Base-by-base conservation (phyloP, 192 early-diverging fungal genomes). In the Umbelopsis sp. region DNA sequence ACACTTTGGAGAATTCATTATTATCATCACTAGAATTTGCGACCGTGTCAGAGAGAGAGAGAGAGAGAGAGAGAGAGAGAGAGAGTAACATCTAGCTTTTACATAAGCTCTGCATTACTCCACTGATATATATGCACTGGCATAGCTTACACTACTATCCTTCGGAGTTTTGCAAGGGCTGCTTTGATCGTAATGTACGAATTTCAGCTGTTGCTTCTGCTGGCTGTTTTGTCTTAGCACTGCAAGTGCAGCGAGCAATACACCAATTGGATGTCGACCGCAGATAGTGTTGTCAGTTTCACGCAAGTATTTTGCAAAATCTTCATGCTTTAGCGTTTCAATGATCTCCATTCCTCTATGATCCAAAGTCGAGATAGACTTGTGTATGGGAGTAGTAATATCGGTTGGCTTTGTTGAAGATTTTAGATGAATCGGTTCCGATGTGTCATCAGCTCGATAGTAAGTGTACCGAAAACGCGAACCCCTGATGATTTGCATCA, bases 231-330 rank as follows among this genome's bases (percentile, higher is more conserved):
- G 51, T 21, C 71, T 72, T 52, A 86, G 70, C 2, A 46, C 46
- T 25, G 85, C 74, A 20, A 93, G 27, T 0, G 90, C 89, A n/a
- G 86, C 87, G 74, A 98, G 64, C 16, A 97, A 75, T 15, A 98
- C 88, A 0, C 86, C 85, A 66, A 99, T 95, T 0, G 95, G 94
- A 72, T 97, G 91, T 44, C 94, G 80, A 22, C 97, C 97, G 78
- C 97, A 99, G 46, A 99, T 96, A 0, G 97, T 99, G 73, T 99
- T 99, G 30, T 84, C 70, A 1, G 96, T 97, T 46, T 78, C 71
- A 33, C 82, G 67, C 21, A 98, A 77, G 71, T 99, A 99, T 35
- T 72, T 68, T 11, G 74, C 64, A 74, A 97, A 98, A 1, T 33
- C 85, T 1, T 55, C 65, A 52, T 89, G 85, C 58, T 88, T 82